These are phyloP conservation scores for Chytriomyces confervae DNA, from an alignment of 192 early-diverging fungal genomes.

Conservation along the genomic window DNA sequence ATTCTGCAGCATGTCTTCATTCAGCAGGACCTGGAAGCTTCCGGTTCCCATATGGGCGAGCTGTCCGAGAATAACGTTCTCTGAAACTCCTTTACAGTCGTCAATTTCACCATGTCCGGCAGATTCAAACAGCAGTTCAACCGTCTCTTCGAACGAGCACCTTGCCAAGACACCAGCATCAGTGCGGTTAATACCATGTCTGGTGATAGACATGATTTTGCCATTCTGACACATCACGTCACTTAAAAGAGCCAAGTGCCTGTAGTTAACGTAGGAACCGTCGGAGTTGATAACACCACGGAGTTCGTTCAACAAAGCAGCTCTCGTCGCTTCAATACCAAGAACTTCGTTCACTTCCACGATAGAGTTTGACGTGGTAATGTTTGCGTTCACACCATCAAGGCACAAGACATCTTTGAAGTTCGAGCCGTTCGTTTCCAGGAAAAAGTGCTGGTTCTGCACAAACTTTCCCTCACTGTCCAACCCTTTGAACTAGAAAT, in stretches of 20 bases:
- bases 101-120: constrained; percentile 90
- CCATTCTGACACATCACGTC: constrained; percentile 97
- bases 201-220: constrained; percentile 93
- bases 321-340: constrained; percentile 96
- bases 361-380: constrained; percentile 91
- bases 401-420: constrained; percentile 84
- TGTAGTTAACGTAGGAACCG: constrained; percentile 98
- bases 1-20: constrained; percentile 87
- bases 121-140: constrained; percentile 96
- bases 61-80: constrained; percentile 97
- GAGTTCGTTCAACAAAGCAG: constrained; percentile 85
- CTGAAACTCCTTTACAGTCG: constrained; percentile 94
- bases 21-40: constrained; percentile 89
- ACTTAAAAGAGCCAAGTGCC: constrained; percentile 92
- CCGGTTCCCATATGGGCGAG: constrained; percentile 95
- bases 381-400: constrained; percentile 78
- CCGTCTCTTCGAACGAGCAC: constrained; percentile 98
- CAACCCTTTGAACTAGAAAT: constrained; percentile 32
- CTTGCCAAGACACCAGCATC: constrained; percentile 94
- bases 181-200: constrained; percentile 97
- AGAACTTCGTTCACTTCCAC: constrained; percentile 90
- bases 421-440: constrained; percentile 95
- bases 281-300: constrained; percentile 94
- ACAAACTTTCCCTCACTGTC: constrained; percentile 34
- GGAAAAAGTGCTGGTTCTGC: constrained; percentile 71